A percentile compares a stretch with the other conserved stretches of the same genome.
Evolutionary conservation across 179 eudicot species (phyloP).

Genomic region (Corrigiola litoralis): DNA sequence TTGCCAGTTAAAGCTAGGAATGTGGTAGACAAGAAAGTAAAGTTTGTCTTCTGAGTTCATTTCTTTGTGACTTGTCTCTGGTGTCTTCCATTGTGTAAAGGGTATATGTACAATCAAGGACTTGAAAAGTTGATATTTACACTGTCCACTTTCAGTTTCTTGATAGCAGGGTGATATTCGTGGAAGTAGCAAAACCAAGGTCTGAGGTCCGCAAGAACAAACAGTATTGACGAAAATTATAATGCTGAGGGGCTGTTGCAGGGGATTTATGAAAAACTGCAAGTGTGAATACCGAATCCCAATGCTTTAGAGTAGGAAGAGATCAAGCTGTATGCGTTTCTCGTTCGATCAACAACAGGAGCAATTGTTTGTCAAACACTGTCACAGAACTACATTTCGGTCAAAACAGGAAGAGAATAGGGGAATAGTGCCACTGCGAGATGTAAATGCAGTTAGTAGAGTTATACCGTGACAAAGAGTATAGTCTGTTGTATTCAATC

Average conservation of each 20-base stretch:
- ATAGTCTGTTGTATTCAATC: too few relatives aligned
- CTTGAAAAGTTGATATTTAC: neutral
- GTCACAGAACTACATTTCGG: too few relatives aligned
- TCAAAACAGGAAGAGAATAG: too few relatives aligned
- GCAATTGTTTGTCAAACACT: too few relatives aligned
- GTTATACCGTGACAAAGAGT: too few relatives aligned
- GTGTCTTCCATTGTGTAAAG: neutral
- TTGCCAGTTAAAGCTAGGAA: too few relatives aligned
- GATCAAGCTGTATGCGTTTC: neutral
- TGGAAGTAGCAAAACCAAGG: constrained; percentile 72
- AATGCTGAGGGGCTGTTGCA: constrained; percentile 5
- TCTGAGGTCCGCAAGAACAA: constrained; percentile 35
- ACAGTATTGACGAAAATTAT: constrained; percentile 7
- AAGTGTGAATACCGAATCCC: too few relatives aligned
- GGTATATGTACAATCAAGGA: neutral
- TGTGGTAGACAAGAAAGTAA: neutral
- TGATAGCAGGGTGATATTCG: constrained; percentile 85
- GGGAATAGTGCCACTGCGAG: too few relatives aligned
- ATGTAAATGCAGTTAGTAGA: too few relatives aligned
- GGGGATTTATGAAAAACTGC: too few relatives aligned
- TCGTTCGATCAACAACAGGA: too few relatives aligned
- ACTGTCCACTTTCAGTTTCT: constrained; percentile 49
- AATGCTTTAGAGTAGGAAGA: neutral
- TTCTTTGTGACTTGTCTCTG: neutral
- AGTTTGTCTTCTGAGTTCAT: neutral